These are phyloP conservation scores for Botrytis hyacinthi DNA, from an alignment of 2,329 filamentous ascomycete species.

Conservation along the genomic window DNA sequence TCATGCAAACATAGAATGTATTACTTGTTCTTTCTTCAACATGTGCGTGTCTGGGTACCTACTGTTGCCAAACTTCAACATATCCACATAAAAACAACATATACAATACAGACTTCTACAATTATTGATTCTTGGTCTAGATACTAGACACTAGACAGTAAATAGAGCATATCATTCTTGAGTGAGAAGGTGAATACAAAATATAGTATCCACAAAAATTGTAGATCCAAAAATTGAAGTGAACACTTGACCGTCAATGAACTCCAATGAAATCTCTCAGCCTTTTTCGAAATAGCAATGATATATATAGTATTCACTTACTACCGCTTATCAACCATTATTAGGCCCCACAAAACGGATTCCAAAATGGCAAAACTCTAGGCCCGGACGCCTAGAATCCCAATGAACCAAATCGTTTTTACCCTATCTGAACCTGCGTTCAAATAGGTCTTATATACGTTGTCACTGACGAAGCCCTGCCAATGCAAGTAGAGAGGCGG, in stretches of 20 bases:
- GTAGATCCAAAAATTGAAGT: neutral
- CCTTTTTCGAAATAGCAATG: neutral
- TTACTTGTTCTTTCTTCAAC: neutral
- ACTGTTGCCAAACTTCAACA: neutral
- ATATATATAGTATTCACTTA: neutral
- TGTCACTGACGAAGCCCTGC: neutral
- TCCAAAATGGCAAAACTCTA: neutral
- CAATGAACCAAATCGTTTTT: neutral
- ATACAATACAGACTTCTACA: neutral
- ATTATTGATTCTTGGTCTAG: neutral
- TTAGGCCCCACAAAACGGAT: neutral
- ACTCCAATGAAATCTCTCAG: neutral
- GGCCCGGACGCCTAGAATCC: neutral
- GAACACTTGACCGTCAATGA: neutral
- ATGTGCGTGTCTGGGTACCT: neutral
- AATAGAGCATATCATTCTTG: neutral
- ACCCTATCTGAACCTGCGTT: neutral
- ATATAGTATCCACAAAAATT: neutral
- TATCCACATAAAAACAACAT: neutral
- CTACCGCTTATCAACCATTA: rapidly evolving
- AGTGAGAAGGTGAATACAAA: neutral
- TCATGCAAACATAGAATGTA: neutral
- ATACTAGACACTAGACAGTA: neutral
- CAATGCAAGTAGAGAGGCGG: neutral
- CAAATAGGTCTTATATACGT: neutral